Base-by-base conservation (phyloP, 1,284 basidiomycete genomes). In the Tilletia walkeri region DNA sequence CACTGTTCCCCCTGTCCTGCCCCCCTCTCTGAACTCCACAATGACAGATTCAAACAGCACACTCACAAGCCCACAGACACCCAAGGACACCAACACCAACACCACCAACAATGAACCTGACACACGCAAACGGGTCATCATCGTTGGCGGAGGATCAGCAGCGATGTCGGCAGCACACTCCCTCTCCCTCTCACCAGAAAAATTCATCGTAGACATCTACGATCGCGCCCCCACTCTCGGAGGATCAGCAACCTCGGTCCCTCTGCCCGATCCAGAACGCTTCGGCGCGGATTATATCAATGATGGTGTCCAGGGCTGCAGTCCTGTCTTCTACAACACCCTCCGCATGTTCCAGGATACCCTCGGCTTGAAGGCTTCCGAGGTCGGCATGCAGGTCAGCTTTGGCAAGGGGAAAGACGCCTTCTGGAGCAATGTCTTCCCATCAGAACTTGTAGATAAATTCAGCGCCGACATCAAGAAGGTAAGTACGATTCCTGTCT, bases 261-360 rank as follows among this genome's bases (percentile, higher is more conserved):
- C 78, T 68, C 72, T 80, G 10, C 79, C 79, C 6, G 76, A 77
- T 65, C 75, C 74, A 2, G 72, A 73, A 54, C 73, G 74, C 70
- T 81, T 76, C 59, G 70, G 72, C 36, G 78, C 79, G 6, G 75
- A 80, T 49, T 80, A 79, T 74, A 80, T 81, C 74, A 81, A 81
- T 68, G 78, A 81, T 56, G 79, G 78, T 30, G 79, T 81, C 0
- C 79, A 81, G 67, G 79, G 78, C 2, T 77, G 76, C 14, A 76
- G 73, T 7, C 77, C 78, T 18, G 77, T 79, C 10, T 81, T 81
- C 65, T 70, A 74, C 72, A 81, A 81, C 72, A 81, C 79, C 16
- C 77, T 80, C 71, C 80, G 78, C 54, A 75, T 81, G 38, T 78
- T 80, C 30, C 76, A 81, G 59, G 65, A 71, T n/a, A 70, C 74